Conservation (phyloP, 2,329 filamentous ascomycete genomes). For the Penicillium sp. region DNA sequence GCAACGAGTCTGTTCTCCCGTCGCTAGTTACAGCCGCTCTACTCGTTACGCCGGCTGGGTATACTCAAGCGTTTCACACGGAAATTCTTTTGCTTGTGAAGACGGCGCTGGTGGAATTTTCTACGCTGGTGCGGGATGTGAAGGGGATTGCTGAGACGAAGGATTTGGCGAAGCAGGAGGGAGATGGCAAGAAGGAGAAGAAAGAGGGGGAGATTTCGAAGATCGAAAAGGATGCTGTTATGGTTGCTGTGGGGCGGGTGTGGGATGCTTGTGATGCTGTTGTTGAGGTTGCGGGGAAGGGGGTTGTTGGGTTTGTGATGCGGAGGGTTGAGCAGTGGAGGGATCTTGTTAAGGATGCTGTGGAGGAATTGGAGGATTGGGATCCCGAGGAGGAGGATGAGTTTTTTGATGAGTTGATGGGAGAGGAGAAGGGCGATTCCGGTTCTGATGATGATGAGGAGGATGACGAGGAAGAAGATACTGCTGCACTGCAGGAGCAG, state of each 20-base stretch:
- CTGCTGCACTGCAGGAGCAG: conserved; percentile 45
- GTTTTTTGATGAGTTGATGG: conserved; percentile 48
- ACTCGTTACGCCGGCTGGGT: conserved; percentile 65
- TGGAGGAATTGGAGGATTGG: conserved; percentile 89
- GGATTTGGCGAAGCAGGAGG: conserved; percentile 49
- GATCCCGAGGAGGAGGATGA: conserved; percentile 72
- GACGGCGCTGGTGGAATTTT: conserved; percentile 68
- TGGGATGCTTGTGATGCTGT: conserved; percentile 85
- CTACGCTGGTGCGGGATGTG: conserved; percentile 65
- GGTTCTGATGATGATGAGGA: conserved; percentile 27
- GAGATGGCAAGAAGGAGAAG: conserved; percentile 32
- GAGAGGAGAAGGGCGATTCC: conserved; percentile 30
- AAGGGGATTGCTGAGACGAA: conserved; percentile 53
- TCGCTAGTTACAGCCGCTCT: conserved; percentile 74
- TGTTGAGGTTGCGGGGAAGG: conserved; percentile 66
- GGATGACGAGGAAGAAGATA: conserved; percentile 36
- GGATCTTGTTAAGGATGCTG: conserved; percentile 78
- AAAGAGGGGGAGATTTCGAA: conserved; percentile 38
- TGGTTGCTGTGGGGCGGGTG: conserved; percentile 75
- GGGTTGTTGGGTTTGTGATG: conserved; percentile 72
- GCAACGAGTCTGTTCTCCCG: conserved; percentile 75
- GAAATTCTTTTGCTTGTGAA: conserved; percentile 68
- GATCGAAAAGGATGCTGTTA: conserved; percentile 57
- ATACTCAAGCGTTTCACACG: conserved; percentile 67
- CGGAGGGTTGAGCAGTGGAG: conserved; percentile 75